phyloP scores from a whole-genome alignment of 257 asterid species.

The Penstemon barbatus region DNA sequence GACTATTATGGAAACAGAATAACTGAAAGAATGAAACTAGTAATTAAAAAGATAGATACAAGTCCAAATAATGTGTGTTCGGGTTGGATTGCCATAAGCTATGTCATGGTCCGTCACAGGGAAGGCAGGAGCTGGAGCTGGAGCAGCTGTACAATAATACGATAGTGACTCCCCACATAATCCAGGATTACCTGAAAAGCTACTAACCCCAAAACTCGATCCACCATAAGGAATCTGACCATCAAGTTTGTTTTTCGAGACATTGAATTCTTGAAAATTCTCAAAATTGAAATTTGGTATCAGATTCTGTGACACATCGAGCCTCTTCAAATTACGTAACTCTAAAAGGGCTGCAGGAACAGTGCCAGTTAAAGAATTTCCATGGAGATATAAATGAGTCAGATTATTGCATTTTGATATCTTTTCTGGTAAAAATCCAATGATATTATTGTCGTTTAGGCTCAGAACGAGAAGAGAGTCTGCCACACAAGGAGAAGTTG shows the following conservation, averaged over 20 bases:
- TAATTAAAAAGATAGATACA: too few relatives aligned
- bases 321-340: conserved; percentile 35
- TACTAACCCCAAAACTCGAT: conserved; percentile 27
- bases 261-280: conserved; percentile 33
- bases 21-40: too few relatives aligned
- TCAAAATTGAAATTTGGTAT: conserved; percentile 39
- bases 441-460: conserved; percentile 30
- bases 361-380: conserved; percentile 33
- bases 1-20: too few relatives aligned
- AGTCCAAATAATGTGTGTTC: too few relatives aligned
- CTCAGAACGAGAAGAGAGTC: conserved; percentile 33
- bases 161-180: conserved; percentile 40
- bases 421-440: conserved; percentile 35
- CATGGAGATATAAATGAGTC: conserved; percentile 31
- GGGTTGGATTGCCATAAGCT: too few relatives aligned
- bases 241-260: conserved; percentile 19
- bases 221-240: conserved; percentile 38
- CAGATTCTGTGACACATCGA: conserved; percentile 35
- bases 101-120: background rate
- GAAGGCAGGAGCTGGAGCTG: background rate
- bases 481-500: conserved; percentile 33
- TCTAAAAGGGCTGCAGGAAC: conserved; percentile 33
- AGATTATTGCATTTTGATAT: conserved; percentile 39
- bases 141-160: conserved; percentile 25
- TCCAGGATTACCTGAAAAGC: conserved; percentile 44